Evolutionary conservation across 495 filamentous ascomycete species (phyloP).

Genomic region (Hyaloscypha bicolor): DNA sequence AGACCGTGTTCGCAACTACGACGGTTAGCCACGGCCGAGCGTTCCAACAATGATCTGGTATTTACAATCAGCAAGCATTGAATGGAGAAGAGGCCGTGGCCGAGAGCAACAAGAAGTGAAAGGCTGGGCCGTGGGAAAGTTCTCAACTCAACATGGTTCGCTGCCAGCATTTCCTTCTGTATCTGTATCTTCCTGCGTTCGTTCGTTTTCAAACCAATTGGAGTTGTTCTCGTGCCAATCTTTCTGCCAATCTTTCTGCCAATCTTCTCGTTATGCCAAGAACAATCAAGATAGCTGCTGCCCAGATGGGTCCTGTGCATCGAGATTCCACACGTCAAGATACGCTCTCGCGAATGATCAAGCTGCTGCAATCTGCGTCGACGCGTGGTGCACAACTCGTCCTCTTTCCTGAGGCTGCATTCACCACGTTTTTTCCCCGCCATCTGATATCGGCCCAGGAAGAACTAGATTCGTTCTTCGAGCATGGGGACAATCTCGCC

Average conservation of each 20-base stretch:
- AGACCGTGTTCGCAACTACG: no score
- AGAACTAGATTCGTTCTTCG: slow-evolving; percentile 48
- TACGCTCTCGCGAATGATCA: slow-evolving; percentile 44
- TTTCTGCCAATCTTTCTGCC: not conserved
- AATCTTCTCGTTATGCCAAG: slow-evolving; percentile 32
- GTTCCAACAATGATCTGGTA: no score
- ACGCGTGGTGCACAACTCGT: slow-evolving; percentile 43
- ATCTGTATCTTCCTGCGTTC: not conserved
- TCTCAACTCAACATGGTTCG: not conserved
- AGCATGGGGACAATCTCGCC: slow-evolving; percentile 43
- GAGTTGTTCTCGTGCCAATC: not conserved
- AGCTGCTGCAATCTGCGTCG: slow-evolving; percentile 42
- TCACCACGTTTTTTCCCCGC: slow-evolving; percentile 54
- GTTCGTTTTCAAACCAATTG: not conserved
- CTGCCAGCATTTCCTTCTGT: not conserved
- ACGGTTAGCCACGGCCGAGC: no score
- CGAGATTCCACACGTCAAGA: slow-evolving; percentile 37
- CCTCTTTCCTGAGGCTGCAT: slow-evolving; percentile 49
- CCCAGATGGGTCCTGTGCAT: slow-evolving; percentile 46
- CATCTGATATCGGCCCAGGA: slow-evolving; percentile 40
- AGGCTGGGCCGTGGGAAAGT: not conserved
- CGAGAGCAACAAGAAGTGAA: not conserved
- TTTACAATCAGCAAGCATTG: no score
- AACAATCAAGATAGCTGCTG: slow-evolving; percentile 43
- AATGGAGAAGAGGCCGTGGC: no score